Evolutionary conservation across 345 rosid species (phyloP).

Genomic region (Cardiospermum halicacabum): DNA sequence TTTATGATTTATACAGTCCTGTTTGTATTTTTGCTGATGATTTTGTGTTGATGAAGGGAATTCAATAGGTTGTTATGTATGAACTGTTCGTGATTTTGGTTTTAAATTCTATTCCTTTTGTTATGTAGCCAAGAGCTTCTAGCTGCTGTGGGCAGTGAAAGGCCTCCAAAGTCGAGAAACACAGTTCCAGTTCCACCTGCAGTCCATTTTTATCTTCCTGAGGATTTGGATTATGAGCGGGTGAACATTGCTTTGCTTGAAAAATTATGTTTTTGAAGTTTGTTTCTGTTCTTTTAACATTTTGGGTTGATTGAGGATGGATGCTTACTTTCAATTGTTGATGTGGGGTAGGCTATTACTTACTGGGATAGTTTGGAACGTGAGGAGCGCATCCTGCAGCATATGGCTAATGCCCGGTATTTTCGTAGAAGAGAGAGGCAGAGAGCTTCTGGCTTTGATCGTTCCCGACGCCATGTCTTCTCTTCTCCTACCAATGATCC

Average conservation of each 20-base stretch:
- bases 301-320: background rate
- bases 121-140: conserved; percentile 78
- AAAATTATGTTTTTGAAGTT: background rate
- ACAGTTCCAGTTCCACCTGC: conserved; percentile 26
- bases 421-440: conserved; percentile 52
- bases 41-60: conserved; percentile 13
- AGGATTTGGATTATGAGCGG: conserved; percentile 45
- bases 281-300: background rate
- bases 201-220: conserved; percentile 22
- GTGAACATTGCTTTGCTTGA: conserved; percentile 30
- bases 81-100: background rate
- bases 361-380: conserved; percentile 49
- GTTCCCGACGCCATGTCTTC: conserved; percentile 25
- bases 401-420: conserved; percentile 51
- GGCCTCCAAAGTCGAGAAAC: conserved; percentile 42
- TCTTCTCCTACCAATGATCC: conserved; percentile 27
- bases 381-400: conserved; percentile 64
- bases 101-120: background rate
- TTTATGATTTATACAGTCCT: background rate
- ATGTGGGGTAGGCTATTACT: conserved; percentile 41
- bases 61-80: conserved; percentile 8
- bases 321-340: background rate
- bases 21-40: background rate
- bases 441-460: conserved; percentile 35
- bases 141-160: conserved; percentile 59